Percentiles rank a stretch among this genome's conserved stretches.
Evolutionary conservation across 2,329 filamentous ascomycete genomes (phyloP).

Genomic region (Microsporum audouinii): DNA sequence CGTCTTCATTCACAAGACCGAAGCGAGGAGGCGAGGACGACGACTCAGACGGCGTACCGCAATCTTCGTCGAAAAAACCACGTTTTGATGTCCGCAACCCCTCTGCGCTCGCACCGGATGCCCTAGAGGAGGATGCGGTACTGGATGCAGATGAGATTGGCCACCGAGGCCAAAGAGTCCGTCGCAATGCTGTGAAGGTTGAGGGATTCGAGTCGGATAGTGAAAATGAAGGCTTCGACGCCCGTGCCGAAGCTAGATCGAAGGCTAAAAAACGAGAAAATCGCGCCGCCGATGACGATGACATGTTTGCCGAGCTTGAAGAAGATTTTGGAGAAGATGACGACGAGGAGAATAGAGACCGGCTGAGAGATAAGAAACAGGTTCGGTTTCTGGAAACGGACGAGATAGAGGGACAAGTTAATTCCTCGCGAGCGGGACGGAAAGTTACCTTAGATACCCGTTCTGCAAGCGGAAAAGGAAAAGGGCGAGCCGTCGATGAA

Average conservation of each 20-base stretch:
- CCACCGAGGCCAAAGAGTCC: slow-evolving; percentile 56
- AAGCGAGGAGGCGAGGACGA: slow-evolving; percentile 78
- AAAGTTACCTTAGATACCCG: slow-evolving; percentile 44
- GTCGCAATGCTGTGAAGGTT: slow-evolving; percentile 88
- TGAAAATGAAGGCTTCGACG: slow-evolving; percentile 82
- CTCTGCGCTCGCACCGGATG: slow-evolving; percentile 76
- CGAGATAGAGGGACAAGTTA: slow-evolving; percentile 71
- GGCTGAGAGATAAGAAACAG: slow-evolving; percentile 53
- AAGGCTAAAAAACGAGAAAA: slow-evolving; percentile 27
- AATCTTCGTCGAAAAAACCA: slow-evolving; percentile 61
- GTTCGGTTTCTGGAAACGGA: slow-evolving; percentile 49
- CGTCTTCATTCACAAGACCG: slow-evolving; percentile 58
- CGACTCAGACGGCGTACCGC: slow-evolving; percentile 64
- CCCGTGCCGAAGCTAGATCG: slow-evolving; percentile 52
- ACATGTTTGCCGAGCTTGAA: slow-evolving; percentile 72
- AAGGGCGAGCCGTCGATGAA: slow-evolving; percentile 34
- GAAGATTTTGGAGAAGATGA: slow-evolving; percentile 48
- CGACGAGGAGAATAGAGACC: slow-evolving; percentile 43
- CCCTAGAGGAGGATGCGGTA: slow-evolving; percentile 55
- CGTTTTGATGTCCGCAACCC: slow-evolving; percentile 94
- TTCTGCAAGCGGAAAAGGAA: slow-evolving; percentile 45
- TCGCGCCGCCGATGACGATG: slow-evolving; percentile 38
- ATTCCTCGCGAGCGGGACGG: slow-evolving; percentile 60
- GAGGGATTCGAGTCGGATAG: slow-evolving; percentile 93
- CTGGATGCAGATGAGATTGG: slow-evolving; percentile 91